Evolutionary conservation across 805 yeast species (phyloP).

Genomic region (Myxozyma kluyveri): DNA sequence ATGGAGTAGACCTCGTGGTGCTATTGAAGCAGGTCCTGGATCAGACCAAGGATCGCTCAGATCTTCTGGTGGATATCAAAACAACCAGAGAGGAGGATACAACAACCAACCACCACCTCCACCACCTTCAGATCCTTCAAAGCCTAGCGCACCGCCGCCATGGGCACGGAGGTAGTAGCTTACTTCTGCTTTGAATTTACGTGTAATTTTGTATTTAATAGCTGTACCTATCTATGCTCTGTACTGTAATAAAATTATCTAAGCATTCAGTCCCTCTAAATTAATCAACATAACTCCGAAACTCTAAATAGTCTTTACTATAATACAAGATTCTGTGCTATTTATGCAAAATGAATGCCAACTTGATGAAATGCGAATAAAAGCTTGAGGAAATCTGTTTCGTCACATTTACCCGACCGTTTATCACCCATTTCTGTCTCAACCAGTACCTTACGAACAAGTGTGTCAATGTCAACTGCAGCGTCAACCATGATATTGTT

Average conservation of each 20-base stretch:
- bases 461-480: constrained; percentile 44
- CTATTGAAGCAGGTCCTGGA: constrained; percentile 13
- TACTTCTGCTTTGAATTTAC: neutral
- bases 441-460: constrained; percentile 67
- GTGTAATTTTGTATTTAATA: neutral
- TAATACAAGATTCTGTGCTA: neutral
- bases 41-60: neutral
- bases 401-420: constrained; percentile 93
- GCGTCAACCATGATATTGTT: constrained; percentile 44
- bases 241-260: too few relatives aligned
- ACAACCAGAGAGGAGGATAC: too few relatives aligned
- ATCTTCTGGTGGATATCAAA: neutral
- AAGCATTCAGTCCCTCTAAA: too few relatives aligned
- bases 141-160: constrained; percentile 23
- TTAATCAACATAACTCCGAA: too few relatives aligned
- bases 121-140: constrained; percentile 11
- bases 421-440: constrained; percentile 80
- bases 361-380: constrained; percentile 94
- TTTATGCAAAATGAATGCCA: constrained; percentile 91
- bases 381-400: constrained; percentile 79
- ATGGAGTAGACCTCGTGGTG: constrained; percentile 5
- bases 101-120: constrained; percentile 12
- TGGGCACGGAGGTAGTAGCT: constrained; percentile 18
- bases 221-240: neutral
- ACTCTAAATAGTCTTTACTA: too few relatives aligned